Evolutionary conservation across 345 rosid genomes (phyloP).

Genomic region (Eucalyptus caleyi): DNA sequence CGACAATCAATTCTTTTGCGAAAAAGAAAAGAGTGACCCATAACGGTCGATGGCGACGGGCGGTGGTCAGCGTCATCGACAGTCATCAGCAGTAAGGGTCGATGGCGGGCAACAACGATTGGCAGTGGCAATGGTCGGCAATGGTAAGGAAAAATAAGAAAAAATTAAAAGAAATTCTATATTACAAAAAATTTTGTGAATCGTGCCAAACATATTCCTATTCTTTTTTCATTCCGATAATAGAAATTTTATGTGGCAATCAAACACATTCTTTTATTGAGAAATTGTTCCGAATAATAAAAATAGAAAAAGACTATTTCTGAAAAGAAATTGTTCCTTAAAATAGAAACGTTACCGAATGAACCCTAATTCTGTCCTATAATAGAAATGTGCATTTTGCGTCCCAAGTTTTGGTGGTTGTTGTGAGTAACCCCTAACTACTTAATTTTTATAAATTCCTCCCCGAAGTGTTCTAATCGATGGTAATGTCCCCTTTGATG

Average conservation of each 20-base stretch:
- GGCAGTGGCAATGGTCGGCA: fast-evolving
- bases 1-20: fast-evolving
- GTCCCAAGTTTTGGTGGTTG: neutral
- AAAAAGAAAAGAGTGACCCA: too few species aligned
- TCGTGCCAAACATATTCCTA: fast-evolving
- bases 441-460: neutral
- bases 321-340: fast-evolving
- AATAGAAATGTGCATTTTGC: neutral
- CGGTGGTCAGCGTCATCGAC: fast-evolving
- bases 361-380: fast-evolving
- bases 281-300: fast-evolving
- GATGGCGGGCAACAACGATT: fast-evolving
- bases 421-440: neutral
- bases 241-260: too few species aligned
- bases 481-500: neutral
- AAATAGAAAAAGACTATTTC: too few species aligned
- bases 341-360: fast-evolving
- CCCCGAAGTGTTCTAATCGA: neutral
- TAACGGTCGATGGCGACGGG: fast-evolving
- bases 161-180: too few species aligned
- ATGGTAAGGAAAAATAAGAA: too few species aligned
- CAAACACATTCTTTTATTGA: too few species aligned
- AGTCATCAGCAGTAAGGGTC: fast-evolving
- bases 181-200: fast-evolving
- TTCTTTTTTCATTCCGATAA: too few species aligned